A percentile compares a stretch with the other conserved stretches of the same genome.
These are phyloP conservation scores for Anthoceros angustus DNA, from an alignment of 225 moss, liverwort and hornwort species.

Conservation along the genomic window DNA sequence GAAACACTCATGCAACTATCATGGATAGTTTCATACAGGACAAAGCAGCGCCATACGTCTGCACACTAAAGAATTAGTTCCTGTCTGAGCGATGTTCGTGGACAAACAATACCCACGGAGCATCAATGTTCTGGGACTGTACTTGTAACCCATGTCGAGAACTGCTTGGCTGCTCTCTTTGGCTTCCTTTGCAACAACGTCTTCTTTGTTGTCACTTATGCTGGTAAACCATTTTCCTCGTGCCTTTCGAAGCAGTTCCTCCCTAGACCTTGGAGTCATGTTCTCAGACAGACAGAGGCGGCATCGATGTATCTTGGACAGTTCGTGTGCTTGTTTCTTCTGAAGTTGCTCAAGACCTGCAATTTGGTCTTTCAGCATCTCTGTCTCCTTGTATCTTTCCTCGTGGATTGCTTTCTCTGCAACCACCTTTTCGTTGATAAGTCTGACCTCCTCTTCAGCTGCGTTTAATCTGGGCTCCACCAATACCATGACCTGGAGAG, in stretches of 20 bases:
- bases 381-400: slow-evolving; percentile 21
- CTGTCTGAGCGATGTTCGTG: not conserved
- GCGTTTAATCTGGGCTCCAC: slow-evolving; percentile 53
- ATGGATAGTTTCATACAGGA: not conserved
- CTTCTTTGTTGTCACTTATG: slow-evolving; percentile 13
- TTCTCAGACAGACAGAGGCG: slow-evolving; percentile 85
- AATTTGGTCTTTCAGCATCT: slow-evolving; percentile 20
- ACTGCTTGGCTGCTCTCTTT: slow-evolving; percentile 14
- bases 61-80: not conserved
- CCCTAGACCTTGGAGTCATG: slow-evolving; percentile 71
- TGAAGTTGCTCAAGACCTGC: slow-evolving; percentile 37
- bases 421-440: slow-evolving; percentile 26
- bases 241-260: slow-evolving; percentile 49
- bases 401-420: slow-evolving; percentile 23
- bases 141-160: slow-evolving; percentile 1
- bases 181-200: slow-evolving; percentile 8
- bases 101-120: not conserved
- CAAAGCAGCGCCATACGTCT: not conserved
- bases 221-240: slow-evolving; percentile 51
- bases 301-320: slow-evolving; percentile 57
- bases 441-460: slow-evolving; percentile 49
- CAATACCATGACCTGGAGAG: slow-evolving; percentile 58
- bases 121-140: not conserved
- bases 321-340: slow-evolving; percentile 28
- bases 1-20: too few relatives aligned